Percentiles rank a stretch among this genome's conserved stretches.
Evolutionary conservation across 2,329 filamentous ascomycete species (phyloP).

Genomic region (Calonectria pseudoturangicola): DNA sequence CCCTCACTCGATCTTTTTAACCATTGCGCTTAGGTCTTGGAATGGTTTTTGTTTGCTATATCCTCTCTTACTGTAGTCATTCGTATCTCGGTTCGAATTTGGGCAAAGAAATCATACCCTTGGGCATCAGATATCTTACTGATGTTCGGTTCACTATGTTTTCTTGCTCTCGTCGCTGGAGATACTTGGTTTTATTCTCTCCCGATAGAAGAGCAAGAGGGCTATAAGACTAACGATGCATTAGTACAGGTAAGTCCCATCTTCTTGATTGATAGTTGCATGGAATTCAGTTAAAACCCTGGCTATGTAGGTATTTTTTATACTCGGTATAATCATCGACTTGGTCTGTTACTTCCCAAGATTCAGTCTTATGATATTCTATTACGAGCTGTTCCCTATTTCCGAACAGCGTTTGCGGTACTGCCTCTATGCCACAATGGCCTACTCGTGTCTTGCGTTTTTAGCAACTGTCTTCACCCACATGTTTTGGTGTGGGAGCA

Average conservation of each 20-base stretch:
- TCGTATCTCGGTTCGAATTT: neutral
- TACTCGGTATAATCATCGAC: neutral
- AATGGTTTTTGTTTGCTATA: neutral
- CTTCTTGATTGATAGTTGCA: neutral
- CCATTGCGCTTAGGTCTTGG: neutral
- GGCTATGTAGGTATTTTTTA: neutral
- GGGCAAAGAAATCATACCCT: neutral
- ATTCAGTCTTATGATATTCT: conserved; percentile 3
- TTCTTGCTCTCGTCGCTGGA: neutral
- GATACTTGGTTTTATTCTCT: neutral
- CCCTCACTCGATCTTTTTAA: neutral
- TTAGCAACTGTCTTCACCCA: neutral
- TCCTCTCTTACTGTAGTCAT: neutral
- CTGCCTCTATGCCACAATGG: neutral
- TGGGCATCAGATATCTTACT: neutral
- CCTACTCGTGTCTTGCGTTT: neutral
- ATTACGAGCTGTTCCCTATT: neutral
- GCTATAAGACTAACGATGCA: neutral
- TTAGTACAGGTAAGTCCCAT: neutral
- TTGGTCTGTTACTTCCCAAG: conserved; percentile 5
- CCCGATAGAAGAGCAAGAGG: neutral
- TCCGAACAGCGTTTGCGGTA: neutral
- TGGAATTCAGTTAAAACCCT: neutral
- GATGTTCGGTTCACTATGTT: neutral
- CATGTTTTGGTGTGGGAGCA: neutral